Evolutionary conservation across 2,329 filamentous ascomycete genomes (phyloP), one percentile per base, ranked within the genome.

Genomic region (Stachybotrys chartarum): DNA sequence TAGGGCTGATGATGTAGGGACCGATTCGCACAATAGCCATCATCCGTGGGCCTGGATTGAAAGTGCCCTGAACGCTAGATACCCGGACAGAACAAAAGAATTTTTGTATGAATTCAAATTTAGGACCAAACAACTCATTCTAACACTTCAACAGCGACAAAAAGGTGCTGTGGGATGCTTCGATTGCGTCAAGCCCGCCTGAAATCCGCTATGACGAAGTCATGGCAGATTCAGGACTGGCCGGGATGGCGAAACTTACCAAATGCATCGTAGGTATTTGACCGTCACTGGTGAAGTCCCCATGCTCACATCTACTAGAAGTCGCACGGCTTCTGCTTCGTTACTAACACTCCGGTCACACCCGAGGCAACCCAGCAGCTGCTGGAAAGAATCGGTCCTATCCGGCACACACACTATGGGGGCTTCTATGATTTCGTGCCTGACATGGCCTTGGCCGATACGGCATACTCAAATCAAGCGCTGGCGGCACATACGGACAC

Each of bases 361-460:
- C 88, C 90, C 0, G 78, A 86, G 60, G 80, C 85, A 6, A 97
- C 92, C 0, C 72, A 93, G 70, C 68, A 75, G n/a, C 77, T 97
- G 1, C 77, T 97, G 3, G 81, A 90, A 65, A 83, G 85, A 54
- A 95, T 99, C 59, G 84, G 91, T 0, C 93, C 93, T 60, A 92
- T 97, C 63, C 84, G 92, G 17, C 79, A 87, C 58, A 99, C 94
- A 0, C 94, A 97, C 68, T 99, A 97, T 70, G 93, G 90, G 75
- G 83, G 73, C 57, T 80, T 81, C 66, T 83, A 82, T 64, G 93
- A 97, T 71, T 97, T 97, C 70, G 89, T 90, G 1, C 88, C 92
- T 6, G 89, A 97, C 70, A 81, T 97, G 30, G 87, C 90, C 31
- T 87, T 87, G 66, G 92, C 92, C 60, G 91, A 96, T 66, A 95